phyloP scores from a whole-genome alignment of 495 filamentous ascomycete genomes.

The Xylaria nigripes region DNA sequence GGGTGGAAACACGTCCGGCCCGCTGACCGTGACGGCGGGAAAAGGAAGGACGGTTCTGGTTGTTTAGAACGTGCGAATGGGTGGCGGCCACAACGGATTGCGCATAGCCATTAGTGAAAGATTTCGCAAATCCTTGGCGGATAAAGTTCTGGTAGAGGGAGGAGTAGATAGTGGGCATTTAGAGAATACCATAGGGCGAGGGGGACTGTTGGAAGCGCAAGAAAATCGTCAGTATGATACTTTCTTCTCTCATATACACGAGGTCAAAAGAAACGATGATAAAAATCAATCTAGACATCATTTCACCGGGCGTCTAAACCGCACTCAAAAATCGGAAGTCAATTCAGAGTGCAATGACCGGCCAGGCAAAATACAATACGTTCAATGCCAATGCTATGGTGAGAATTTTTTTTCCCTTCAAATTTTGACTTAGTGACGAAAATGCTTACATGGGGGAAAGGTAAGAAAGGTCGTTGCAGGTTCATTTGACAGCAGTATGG shows the following conservation, averaged over 20 bases:
- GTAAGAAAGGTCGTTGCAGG: constrained; percentile 46
- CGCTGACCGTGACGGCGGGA: constrained; percentile 38
- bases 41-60: constrained; percentile 52
- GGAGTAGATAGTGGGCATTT: constrained; percentile 55
- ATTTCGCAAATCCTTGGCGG: constrained; percentile 93
- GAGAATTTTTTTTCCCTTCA: too few relatives aligned
- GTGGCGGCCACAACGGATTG: constrained; percentile 94
- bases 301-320: too few relatives aligned
- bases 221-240: not conserved
- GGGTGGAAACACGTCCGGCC: constrained; percentile 50
- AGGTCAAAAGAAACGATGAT: too few relatives aligned
- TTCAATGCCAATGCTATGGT: not conserved
- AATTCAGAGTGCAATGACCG: not conserved
- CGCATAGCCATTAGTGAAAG: constrained; percentile 93
- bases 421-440: constrained; percentile 7
- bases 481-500: constrained; percentile 59
- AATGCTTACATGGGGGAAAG: constrained; percentile 38
- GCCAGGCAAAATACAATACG: too few relatives aligned
- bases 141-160: constrained; percentile 72
- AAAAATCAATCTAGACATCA: too few relatives aligned
- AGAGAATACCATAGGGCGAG: constrained; percentile 40
- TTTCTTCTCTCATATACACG: too few relatives aligned
- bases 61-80: constrained; percentile 72
- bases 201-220: constrained; percentile 23
- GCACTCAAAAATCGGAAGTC: too few relatives aligned